A percentile compares a stretch with the other conserved stretches of the same genome.
Conservation (phyloP, 495 filamentous ascomycete genomes). For the Podospora tetraspora region DNA sequence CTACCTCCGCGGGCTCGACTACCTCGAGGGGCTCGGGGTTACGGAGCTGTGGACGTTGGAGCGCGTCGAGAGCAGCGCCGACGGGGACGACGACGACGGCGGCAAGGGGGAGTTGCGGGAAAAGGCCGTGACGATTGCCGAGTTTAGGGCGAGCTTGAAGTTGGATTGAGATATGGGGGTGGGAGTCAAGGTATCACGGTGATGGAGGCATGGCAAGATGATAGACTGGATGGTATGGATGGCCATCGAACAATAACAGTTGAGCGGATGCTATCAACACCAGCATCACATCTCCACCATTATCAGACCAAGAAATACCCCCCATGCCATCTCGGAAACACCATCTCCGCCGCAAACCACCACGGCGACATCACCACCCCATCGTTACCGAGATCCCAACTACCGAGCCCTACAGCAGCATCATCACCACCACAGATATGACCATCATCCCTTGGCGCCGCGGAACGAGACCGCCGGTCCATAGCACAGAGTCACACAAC, state of each 20-base stretch:
- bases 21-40: constrained; percentile 45
- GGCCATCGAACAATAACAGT: not conserved
- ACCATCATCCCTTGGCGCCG: not conserved
- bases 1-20: constrained; percentile 50
- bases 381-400: not conserved
- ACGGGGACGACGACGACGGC: not conserved
- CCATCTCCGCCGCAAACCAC: not conserved
- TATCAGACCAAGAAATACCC: not conserved
- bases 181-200: not conserved
- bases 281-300: not conserved
- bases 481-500: not conserved
- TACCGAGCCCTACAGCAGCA: not conserved
- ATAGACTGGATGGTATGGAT: not conserved
- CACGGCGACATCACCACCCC: not conserved
- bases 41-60: constrained; percentile 45
- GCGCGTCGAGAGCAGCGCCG: constrained; percentile 18
- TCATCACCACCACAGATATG: too few relatives aligned
- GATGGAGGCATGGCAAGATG: not conserved
- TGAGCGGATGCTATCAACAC: not conserved
- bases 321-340: not conserved
- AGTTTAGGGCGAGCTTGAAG: constrained; percentile 31
- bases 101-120: constrained; percentile 29
- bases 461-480: not conserved
- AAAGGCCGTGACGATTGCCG: constrained; percentile 27
- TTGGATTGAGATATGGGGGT: not conserved